Base-by-base conservation (phyloP, 2,329 filamentous ascomycete species). In the Albifimbria verrucaria region DNA sequence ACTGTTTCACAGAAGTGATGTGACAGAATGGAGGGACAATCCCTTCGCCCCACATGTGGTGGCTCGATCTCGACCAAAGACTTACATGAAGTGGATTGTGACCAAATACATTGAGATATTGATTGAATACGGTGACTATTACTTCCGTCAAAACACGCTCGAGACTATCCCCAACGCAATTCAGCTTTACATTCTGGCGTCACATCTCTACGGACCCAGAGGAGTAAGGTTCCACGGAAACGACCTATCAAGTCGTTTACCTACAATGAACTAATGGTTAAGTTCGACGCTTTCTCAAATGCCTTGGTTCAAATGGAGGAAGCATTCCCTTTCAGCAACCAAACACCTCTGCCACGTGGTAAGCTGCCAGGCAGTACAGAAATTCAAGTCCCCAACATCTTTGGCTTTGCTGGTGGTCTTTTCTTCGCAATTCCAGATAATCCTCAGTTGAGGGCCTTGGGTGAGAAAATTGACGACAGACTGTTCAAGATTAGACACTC, bases 401-500 rank as follows among this genome's bases (percentile, higher is more conserved):
- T 39, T 39, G 32, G 32, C 32, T 39, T 39, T n/a, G 32, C 32
- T 39, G 32, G 32, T 17, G 32, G 32, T 12, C 12, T 39, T 4
- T 39, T 39, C 32, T 39, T 39, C 18, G 32, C 32, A 17, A 39
- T 39, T 12, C 32, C 32, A 15, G 32, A 39, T 15, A 50, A 50
- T 18, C 48, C 48, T 4, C 5, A 44, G 22, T 22, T 50, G 9
- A n/a, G 17, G 11, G 23, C 7, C 9, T 22, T 44, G 10, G 7
- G 36, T n/a, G 48, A 26, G 4, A 23, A 15, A 7, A 44, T 50
- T 7, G 48, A 50, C 18, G 48, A 44, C 17, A 20, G 48, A 3
- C 48, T 50, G 2, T 20, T 28, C 48, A 50, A 50, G 39, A 44
- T 50, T 12, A 36, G 48, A 7, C 17, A 50, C 23, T 43, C 20